Percentiles rank a stretch among this genome's conserved stretches.
Evolutionary conservation across 192 early-diverging fungal species (phyloP).

Genomic region (Funneliformis mosseae): DNA sequence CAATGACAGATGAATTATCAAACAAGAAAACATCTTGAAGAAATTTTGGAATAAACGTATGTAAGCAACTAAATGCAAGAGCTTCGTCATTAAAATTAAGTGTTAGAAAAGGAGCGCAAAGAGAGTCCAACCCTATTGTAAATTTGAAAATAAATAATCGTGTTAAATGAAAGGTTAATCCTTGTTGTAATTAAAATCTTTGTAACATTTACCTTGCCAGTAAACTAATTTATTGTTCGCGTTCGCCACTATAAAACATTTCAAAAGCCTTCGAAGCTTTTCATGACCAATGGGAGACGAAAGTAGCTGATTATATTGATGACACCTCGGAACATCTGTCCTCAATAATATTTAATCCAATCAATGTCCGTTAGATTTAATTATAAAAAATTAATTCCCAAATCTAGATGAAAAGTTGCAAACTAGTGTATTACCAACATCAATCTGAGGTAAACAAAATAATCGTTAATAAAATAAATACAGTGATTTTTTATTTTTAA

Average conservation of each 20-base stretch:
- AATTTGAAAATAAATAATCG: not conserved
- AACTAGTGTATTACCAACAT: slow-evolving; percentile 34
- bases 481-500: no score
- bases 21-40: slow-evolving; percentile 70
- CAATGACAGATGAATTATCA: slow-evolving; percentile 71
- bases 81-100: slow-evolving; percentile 78
- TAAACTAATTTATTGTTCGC: slow-evolving; percentile 67
- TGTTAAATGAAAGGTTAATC: not conserved
- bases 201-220: slow-evolving; percentile 68
- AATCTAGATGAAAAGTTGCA: not conserved
- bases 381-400: not conserved
- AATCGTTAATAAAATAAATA: not conserved
- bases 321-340: slow-evolving; percentile 68
- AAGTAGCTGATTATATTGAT: slow-evolving; percentile 67
- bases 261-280: slow-evolving; percentile 60
- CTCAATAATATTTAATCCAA: not conserved
- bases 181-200: not conserved
- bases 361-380: not conserved
- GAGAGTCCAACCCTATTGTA: slow-evolving; percentile 65
- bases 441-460: slow-evolving; percentile 13
- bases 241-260: slow-evolving; percentile 63
- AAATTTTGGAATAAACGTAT: slow-evolving; percentile 66
- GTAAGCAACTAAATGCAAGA: slow-evolving; percentile 67
- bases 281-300: slow-evolving; percentile 64
- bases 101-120: slow-evolving; percentile 74